Base-by-base conservation (phyloP, 805 yeast genomes). In the Saccharomycopsis sp. region DNA sequence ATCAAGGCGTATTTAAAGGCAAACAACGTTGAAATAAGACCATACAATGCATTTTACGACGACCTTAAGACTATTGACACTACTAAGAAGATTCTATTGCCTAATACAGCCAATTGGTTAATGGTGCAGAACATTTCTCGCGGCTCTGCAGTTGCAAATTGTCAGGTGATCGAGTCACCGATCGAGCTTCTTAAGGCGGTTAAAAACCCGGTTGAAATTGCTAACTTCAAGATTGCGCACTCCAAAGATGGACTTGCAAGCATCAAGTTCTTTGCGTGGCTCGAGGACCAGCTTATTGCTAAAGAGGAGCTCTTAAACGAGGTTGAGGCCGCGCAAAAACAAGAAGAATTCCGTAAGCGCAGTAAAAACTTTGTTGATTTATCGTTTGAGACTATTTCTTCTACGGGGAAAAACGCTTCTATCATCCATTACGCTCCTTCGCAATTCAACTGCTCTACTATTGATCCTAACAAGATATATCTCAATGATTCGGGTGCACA, bases 401-500 rank as follows among this genome's bases (percentile, higher is more conserved):
- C 93, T 1, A 75, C 89, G 0, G 96, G 94, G 12, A 72, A 87
- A 3, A 88, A 88, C 67, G 84, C 89, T 1, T 84, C 94, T 0
- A 76, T 88, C 7, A 85, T 87, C 57, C 96, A 88, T 67, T 88
- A 88, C 67, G 78, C 86, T 0, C 96, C 96, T 34, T 78, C 85
- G 0, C 73, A 73, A 34, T 85, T 79, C 12, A 76, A 80, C 19
- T 79, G 81, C 56, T 74, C 86, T 1, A 70, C 78, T 58, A 82
- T 94, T 59, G 85, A 87, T 66, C 84, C 86, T 7, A 71, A 79
- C 20, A 80, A 85, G 58, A 80, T 91, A 1, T 91, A 86, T 64
- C 75, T 94, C 62, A 76, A 89, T 60, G 99, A 94, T 70, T 83
- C 96, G 1, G 99, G 99, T 2, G 89, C 94, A 0, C 99, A 94